phyloP scores from a whole-genome alignment of 768 basidiomycete species.

The Hericium erinaceus region DNA sequence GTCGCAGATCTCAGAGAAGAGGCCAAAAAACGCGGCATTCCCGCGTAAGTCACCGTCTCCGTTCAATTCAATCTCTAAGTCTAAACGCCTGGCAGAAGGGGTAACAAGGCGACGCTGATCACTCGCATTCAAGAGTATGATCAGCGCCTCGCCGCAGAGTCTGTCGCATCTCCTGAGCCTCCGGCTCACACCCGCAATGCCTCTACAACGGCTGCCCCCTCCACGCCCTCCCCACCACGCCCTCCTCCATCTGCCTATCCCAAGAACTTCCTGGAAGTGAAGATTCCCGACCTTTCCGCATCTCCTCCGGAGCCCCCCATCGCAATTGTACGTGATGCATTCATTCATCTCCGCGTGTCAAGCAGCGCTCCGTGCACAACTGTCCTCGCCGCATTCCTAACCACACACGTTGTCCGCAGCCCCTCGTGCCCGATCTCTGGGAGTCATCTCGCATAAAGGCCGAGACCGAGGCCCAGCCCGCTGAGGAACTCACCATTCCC shows the following conservation, averaged over 20 bases:
- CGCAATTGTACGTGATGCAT: slow-evolving; percentile 45
- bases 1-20: slow-evolving; percentile 42
- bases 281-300: slow-evolving; percentile 46
- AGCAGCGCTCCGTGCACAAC: not conserved
- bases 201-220: slow-evolving; percentile 14
- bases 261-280: slow-evolving; percentile 34
- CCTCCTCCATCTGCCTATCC: slow-evolving; percentile 19
- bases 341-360: slow-evolving; percentile 2
- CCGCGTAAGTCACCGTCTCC: slow-evolving; percentile 31
- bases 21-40: slow-evolving; percentile 45
- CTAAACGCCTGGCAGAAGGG: slow-evolving; percentile 26
- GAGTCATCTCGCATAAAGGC: slow-evolving; percentile 34
- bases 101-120: slow-evolving; percentile 49
- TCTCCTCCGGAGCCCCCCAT: slow-evolving; percentile 34
- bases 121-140: slow-evolving; percentile 43
- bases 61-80: slow-evolving; percentile 6
- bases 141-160: slow-evolving; percentile 13
- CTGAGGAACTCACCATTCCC: slow-evolving; percentile 23
- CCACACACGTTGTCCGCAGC: slow-evolving; percentile 27
- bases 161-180: slow-evolving; percentile 2
- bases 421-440: slow-evolving; percentile 53
- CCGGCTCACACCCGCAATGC: slow-evolving; percentile 18
- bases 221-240: slow-evolving; percentile 12
- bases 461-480: slow-evolving; percentile 15
- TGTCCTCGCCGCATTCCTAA: not conserved